These are phyloP conservation scores for Setomelanomma holmii DNA, from an alignment of 2,329 filamentous ascomycete species.

Conservation along the genomic window DNA sequence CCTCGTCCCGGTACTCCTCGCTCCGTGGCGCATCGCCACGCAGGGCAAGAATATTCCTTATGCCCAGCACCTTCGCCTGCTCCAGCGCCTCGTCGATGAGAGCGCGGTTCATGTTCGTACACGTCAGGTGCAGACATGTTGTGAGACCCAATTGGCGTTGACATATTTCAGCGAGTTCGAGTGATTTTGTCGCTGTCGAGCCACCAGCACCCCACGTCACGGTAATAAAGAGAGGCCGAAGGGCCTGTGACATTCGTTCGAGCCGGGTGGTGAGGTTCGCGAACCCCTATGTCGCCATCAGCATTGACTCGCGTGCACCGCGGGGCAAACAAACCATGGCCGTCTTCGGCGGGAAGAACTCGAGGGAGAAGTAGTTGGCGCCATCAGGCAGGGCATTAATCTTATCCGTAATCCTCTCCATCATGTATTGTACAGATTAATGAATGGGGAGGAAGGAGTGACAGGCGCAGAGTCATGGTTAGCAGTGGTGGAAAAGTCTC, in stretches of 20 bases:
- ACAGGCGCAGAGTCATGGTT: slow-evolving; percentile 37
- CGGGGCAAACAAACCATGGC: slow-evolving; percentile 67
- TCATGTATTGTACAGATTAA: slow-evolving; percentile 12
- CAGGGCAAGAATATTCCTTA: slow-evolving; percentile 91
- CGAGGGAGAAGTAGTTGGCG: slow-evolving; percentile 89
- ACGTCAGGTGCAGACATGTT: slow-evolving; percentile 94
- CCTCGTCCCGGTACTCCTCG: slow-evolving; percentile 81
- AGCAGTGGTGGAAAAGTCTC: slow-evolving; percentile 27
- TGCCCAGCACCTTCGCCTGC: slow-evolving; percentile 87
- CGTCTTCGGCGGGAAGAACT: slow-evolving; percentile 99
- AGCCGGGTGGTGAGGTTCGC: slow-evolving; percentile 92
- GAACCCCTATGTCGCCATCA: slow-evolving; percentile 66
- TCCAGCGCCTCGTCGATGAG: slow-evolving; percentile 89
- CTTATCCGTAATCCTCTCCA: slow-evolving; percentile 86
- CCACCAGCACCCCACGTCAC: slow-evolving; percentile 98
- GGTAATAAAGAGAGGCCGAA: slow-evolving; percentile 92
- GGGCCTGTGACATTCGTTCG: slow-evolving; percentile 90
- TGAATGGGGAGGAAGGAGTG: slow-evolving; percentile 1
- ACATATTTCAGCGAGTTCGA: slow-evolving; percentile 94
- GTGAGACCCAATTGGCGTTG: slow-evolving; percentile 91
- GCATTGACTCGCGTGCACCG: slow-evolving; percentile 14
- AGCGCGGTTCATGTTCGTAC: slow-evolving; percentile 92
- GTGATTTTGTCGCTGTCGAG: slow-evolving; percentile 86
- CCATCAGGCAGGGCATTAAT: slow-evolving; percentile 86
- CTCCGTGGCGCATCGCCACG: slow-evolving; percentile 89